Base-by-base conservation (phyloP, 2,329 filamentous ascomycete species). In the Aspergillus fumigatiaffinis region DNA sequence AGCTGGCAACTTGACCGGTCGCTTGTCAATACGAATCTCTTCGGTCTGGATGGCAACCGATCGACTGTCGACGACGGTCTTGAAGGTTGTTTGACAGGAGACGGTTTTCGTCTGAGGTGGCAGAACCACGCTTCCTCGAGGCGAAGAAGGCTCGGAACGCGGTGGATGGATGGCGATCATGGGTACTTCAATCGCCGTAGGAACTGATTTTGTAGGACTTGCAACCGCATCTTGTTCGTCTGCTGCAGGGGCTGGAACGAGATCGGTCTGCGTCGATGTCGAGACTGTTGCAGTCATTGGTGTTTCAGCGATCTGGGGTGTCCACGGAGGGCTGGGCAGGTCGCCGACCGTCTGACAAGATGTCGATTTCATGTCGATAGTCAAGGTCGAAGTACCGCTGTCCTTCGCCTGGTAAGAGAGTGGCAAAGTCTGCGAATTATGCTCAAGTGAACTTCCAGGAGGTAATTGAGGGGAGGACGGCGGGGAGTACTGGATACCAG, bases 131-230 rank as follows among this genome's bases (percentile, higher is more conserved):
- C 88, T 87, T 63, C 88, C 85, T 50, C 83, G 84, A 1, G 91
- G 91, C 2, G 91, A 92, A 4, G 87, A 80, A n/a, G 93, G 92
- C 50, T 89, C 85, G 55, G 91, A 96, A 3, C 83, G 86, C 0
- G 94, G 93, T 32, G 94, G 94, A 65, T 96, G 90, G 52, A 99
- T 91, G 55, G 91, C 89, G 69, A 99, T 99, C 66, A 87, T 90
- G 0, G 93, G 93, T 60, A 97, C 89, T 4, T 80, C 85, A 74
- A 63, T 56, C 51, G 60, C 65, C 10, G 53, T 25, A 44, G 64
- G 55, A 10, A 57, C 47, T 20, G 52, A 57, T 35, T 60, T 58
- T 35, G 60, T 57, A 3, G 55, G 60, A 6, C 54, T 61, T 38
- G 62, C 50, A 21, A 46, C 58, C 32, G 51, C n/a, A 29, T 59